Evolutionary conservation across 2,329 filamentous ascomycete genomes (phyloP).

Genomic region (Colletotrichum aenigma): DNA sequence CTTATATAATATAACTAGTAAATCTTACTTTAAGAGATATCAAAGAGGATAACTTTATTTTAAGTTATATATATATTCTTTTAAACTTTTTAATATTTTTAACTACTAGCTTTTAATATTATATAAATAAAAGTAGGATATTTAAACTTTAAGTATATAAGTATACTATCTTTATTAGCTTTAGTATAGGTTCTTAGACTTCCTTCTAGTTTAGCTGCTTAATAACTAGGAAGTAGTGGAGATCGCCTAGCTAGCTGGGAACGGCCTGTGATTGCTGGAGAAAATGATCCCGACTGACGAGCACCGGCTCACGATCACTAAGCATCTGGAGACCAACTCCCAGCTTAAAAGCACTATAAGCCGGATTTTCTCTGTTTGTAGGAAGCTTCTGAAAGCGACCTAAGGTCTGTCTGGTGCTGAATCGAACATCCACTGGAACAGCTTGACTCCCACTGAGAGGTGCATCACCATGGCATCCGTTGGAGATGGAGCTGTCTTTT

Average conservation of each 20-base stretch:
- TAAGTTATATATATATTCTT: too few relatives aligned
- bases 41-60: too few relatives aligned
- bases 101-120: too few relatives aligned
- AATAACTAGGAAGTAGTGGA: not conserved
- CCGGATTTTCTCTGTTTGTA: not conserved
- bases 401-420: not conserved
- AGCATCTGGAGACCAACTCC: not conserved
- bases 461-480: not conserved
- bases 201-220: too few relatives aligned
- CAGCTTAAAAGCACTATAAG: not conserved
- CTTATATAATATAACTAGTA: too few relatives aligned
- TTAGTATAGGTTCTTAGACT: too few relatives aligned
- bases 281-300: not conserved
- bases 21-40: too few relatives aligned
- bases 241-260: not conserved
- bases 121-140: too few relatives aligned
- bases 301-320: not conserved
- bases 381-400: not conserved
- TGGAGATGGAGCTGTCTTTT: conserved; percentile 26
- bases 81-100: too few relatives aligned
- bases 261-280: conserved; percentile 18
- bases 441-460: not conserved
- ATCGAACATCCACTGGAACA: not conserved
- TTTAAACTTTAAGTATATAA: too few relatives aligned
- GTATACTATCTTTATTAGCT: too few relatives aligned